These are phyloP conservation scores for Chloris gayana DNA, from an alignment of 176 grass and related monocot species.

Conservation along the genomic window DNA sequence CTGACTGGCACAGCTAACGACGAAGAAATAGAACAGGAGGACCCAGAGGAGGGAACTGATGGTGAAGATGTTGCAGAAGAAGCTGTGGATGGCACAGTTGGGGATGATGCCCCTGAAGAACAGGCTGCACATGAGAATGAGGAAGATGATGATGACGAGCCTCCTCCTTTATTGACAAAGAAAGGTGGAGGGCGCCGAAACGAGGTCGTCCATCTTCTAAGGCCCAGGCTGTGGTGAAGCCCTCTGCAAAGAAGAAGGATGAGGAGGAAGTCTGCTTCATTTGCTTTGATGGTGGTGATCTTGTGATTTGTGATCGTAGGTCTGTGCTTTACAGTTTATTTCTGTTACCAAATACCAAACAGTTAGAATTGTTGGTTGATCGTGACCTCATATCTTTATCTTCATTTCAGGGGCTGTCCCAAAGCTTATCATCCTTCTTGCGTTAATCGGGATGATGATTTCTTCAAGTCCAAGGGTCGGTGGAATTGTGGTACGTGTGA, in stretches of 20 bases:
- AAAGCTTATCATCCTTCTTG: constrained; percentile 98
- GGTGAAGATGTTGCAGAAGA: constrained; percentile 45
- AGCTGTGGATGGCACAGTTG: constrained; percentile 23
- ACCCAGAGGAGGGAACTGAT: constrained; percentile 38
- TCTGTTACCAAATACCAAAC: constrained; percentile 20
- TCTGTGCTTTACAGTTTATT: constrained; percentile 39
- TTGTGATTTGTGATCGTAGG: constrained; percentile 99
- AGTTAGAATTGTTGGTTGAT: constrained; percentile 37
- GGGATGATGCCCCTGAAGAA: constrained; percentile 48
- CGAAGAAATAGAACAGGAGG: no score
- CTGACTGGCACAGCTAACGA: constrained; percentile 22
- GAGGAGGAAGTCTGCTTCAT: constrained; percentile 97
- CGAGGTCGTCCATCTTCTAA: constrained; percentile 72
- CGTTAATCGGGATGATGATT: constrained; percentile 94
- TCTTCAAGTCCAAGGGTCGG: constrained; percentile 89
- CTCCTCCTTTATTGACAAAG: constrained; percentile 46
- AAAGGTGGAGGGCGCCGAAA: constrained; percentile 62
- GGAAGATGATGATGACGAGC: constrained; percentile 43
- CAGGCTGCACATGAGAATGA: constrained; percentile 45
- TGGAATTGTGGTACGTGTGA: constrained; percentile 92
- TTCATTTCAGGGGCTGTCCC: constrained; percentile 73
- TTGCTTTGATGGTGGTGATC: constrained; percentile 97
- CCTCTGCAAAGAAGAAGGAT: constrained; percentile 59
- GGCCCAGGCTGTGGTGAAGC: constrained; percentile 45
- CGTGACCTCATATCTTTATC: constrained; percentile 21